Conservation (phyloP, 805 yeast species). For the Teunomyces gatunensis region DNA sequence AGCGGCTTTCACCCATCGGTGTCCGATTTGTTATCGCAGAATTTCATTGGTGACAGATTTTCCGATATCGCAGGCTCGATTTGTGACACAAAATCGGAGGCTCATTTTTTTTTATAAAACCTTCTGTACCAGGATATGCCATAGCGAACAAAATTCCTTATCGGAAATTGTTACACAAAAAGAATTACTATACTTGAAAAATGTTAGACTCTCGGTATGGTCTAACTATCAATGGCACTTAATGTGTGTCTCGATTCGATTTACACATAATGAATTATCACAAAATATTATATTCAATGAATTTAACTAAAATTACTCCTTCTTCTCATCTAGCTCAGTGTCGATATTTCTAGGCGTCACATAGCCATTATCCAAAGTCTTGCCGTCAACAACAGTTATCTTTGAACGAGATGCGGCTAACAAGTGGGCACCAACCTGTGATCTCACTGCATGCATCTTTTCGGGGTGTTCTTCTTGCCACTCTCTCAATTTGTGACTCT, state of each 20-base stretch:
- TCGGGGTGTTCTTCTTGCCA: slow-evolving; percentile 81
- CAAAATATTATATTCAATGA: neutral
- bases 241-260: too few relatives aligned
- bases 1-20: neutral
- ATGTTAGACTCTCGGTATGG: neutral
- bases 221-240: too few relatives aligned
- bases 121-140: neutral
- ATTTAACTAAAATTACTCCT: slow-evolving; percentile 7
- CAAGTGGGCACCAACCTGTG: slow-evolving; percentile 50
- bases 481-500: slow-evolving; percentile 62
- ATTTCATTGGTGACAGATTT: slow-evolving; percentile 3
- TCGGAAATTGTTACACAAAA: neutral
- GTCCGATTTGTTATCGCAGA: neutral
- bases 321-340: slow-evolving; percentile 18
- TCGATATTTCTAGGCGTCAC: slow-evolving; percentile 18
- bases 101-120: neutral
- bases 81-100: neutral
- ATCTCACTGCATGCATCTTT: slow-evolving; percentile 66
- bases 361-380: slow-evolving; percentile 16
- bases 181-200: neutral
- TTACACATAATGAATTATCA: neutral
- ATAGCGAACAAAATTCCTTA: neutral
- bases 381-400: slow-evolving; percentile 25
- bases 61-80: neutral
- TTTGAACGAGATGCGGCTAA: slow-evolving; percentile 14